Percentiles rank a stretch among this genome's conserved stretches.
These are phyloP conservation scores for Populus alba DNA, from an alignment of 345 rosid genomes.

Conservation along the genomic window DNA sequence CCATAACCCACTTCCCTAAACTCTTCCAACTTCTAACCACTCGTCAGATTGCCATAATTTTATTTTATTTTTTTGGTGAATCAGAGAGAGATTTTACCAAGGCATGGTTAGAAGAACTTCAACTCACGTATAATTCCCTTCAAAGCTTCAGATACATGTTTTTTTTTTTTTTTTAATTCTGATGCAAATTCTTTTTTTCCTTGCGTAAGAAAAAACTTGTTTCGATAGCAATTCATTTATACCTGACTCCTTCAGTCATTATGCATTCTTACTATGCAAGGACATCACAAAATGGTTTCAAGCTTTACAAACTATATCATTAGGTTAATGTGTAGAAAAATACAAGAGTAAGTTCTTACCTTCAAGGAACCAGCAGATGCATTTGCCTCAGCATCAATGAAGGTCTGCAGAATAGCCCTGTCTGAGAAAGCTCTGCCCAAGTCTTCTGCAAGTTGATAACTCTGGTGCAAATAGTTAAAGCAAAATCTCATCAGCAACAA, in stretches of 20 bases:
- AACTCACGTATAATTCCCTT: no score
- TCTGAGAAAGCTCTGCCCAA: conserved; percentile 88
- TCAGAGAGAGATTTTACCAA: neutral
- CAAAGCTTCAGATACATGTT: neutral
- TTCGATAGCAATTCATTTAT: neutral
- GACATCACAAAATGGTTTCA: neutral
- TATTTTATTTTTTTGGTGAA: neutral
- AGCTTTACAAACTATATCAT: neutral
- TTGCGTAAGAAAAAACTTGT: neutral
- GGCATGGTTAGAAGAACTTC: neutral
- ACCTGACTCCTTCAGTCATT: neutral
- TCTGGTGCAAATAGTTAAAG: conserved; percentile 36
- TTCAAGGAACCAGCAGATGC: conserved; percentile 52
- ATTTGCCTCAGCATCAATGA: conserved; percentile 56
- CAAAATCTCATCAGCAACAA: neutral
- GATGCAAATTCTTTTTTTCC: neutral
- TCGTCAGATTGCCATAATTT: neutral
- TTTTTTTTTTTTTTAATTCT: neutral
- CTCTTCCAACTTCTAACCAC: neutral
- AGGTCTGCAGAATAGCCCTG: conserved; percentile 56
- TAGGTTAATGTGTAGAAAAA: neutral
- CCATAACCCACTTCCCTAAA: neutral
- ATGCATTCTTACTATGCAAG: neutral
- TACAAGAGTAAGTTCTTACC: conserved; percentile 36
- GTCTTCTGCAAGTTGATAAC: conserved; percentile 83